These are phyloP conservation scores for Fermentozyma sake DNA, from an alignment of 1,139 yeast genomes.

Conservation along the genomic window DNA sequence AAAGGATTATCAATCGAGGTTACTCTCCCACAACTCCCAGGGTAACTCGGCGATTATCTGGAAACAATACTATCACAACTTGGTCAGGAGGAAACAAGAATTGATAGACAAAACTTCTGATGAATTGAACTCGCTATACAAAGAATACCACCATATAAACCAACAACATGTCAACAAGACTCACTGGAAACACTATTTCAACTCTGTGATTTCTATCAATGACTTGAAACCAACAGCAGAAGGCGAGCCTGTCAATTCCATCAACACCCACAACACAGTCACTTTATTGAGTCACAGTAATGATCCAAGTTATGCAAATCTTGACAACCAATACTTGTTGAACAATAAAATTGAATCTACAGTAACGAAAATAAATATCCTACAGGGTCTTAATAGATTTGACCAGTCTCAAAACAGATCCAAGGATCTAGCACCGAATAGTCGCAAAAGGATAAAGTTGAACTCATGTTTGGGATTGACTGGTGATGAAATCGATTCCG, in stretches of 20 bases:
- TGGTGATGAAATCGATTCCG: constrained; percentile 22
- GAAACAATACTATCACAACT: constrained; percentile 26
- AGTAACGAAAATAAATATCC: constrained; percentile 15
- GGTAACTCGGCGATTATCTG: constrained; percentile 30
- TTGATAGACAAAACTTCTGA: constrained; percentile 20
- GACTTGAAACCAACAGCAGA: constrained; percentile 11
- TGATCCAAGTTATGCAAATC: constrained; percentile 23
- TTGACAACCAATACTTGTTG: constrained; percentile 20
- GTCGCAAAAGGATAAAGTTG: constrained; percentile 13
- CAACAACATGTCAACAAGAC: constrained; percentile 9
- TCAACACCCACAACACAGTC: constrained; percentile 5
- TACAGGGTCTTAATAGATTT: constrained; percentile 9
- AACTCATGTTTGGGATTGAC: constrained; percentile 19
- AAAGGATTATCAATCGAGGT: constrained; percentile 25
- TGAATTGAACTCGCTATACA: constrained; percentile 22
- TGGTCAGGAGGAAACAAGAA: constrained; percentile 20
- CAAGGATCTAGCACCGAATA: no score
- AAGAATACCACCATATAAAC: constrained; percentile 21
- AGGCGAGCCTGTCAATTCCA: constrained; percentile 6
- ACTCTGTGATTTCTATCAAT: constrained; percentile 22
- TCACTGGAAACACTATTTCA: constrained; percentile 26
- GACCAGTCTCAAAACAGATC: constrained; percentile 5
- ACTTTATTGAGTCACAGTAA: constrained; percentile 13
- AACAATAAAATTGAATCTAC: constrained; percentile 35
- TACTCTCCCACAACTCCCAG: constrained; percentile 19